Base-by-base conservation (phyloP, 176 grass and related monocot species). In the Carex parvula region DNA sequence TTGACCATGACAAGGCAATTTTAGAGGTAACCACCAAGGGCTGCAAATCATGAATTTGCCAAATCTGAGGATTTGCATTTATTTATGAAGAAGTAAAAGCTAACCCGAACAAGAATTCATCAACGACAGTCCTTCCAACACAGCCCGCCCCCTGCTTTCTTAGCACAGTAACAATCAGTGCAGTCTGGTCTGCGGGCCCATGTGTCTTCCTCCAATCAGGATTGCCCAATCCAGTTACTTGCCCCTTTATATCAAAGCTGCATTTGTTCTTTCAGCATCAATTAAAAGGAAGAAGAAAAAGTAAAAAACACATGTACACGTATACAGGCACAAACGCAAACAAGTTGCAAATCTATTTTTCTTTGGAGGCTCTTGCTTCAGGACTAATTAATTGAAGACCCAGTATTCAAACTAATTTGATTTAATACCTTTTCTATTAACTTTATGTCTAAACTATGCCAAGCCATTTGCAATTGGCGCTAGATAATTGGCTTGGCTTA, bases 161-260 rank as follows among this genome's bases (percentile, higher is more conserved):
- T 60, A 99, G 85, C 70, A 80, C 68, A n/a, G 87, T 88, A 8
- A 96, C 84, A 68, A 81, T 87, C 76, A 89, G 61, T 1, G 93
- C 90, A 17, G 97, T 96, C 66, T 50, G 85, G 32, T 16, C 90
- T 30, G 93, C 81, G 4, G 81, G 76, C 56, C 83, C 75, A 50
- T 96, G 97, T 5, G 93, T 96, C 64, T 79, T 91, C 93, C 92
- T 93, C 97, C 97, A 99, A 85, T 96, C 91, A 57, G 91, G 93
- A 85, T 96, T 99, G 24, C 97, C 97, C 50, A 94, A 96, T 63
- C 97, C 97, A 60, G 97, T 85, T 0, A 96, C 91, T 84, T 83
- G 73, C 15, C 87, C 93, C 90, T 99, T 86, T 84, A 99, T 89
- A 76, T 94, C 91, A 87, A 94, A 94, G 81, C 97, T 96, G 81